Base-by-base conservation (phyloP, 805 yeast genomes). In the Zygosaccharomyces lentus region DNA sequence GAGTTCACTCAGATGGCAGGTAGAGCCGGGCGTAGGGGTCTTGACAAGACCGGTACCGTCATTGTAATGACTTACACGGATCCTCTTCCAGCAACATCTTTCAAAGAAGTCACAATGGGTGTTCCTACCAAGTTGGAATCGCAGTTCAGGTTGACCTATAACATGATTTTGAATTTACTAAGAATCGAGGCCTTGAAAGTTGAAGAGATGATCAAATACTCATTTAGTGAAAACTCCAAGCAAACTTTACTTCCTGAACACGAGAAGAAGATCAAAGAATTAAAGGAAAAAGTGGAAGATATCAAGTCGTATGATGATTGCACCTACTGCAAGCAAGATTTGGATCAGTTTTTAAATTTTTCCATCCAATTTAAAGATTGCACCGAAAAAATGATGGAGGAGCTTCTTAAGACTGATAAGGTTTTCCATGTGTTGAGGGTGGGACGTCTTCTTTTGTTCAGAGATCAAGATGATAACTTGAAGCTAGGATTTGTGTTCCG, bases 1-100 rank as follows among this genome's bases (percentile, higher is more conserved):
- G 99, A 93, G 64, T 93, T 91, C 63, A 93, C 98, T 0, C 99
- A 91, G 68, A 93, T 93, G 99, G 90, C 97, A 0, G 99, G 99
- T 37, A 78, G 99, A 66, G 99, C 99, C 0, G 99, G 99, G 49
- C 81, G 99, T 69, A 81, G 99, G 72, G 99, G 99, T 29, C 70
- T 93, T 53, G 99, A 93, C 70, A 70, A 81, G 16, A 87, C 86
- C 0, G 99, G 99, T 61, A 91, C 97, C 0, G 99, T 93, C 9
- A 88, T 93, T 51, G 80, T 90, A 6, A 88, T 93, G 95, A 75
- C 95, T 2, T 86, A 83, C 58, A 81, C 77, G 40, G 77, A 78
- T 21, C 87, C 93, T 0, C 56, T 83, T 15, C 72, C 73, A 4
- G 72, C 72, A 15, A 61, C 73, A 0, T 77, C 80, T 12, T 79